These are phyloP conservation scores for Fusarium xyrophilum DNA, from an alignment of 2,329 filamentous ascomycete species.

Conservation along the genomic window DNA sequence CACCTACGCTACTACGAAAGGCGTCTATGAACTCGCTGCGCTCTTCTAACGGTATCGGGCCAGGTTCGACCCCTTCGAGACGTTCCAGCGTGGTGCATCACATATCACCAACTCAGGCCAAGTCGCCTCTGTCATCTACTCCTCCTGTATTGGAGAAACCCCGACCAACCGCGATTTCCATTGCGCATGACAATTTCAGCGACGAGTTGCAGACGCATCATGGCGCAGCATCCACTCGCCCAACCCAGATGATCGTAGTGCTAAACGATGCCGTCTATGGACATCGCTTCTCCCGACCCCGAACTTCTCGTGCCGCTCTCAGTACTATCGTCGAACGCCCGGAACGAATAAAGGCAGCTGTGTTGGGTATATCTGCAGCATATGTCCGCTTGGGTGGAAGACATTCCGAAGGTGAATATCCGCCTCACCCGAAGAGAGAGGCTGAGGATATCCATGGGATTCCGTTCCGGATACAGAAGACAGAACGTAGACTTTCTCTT, in stretches of 20 bases:
- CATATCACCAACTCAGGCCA: constrained; percentile 53
- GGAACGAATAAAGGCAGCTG: constrained; percentile 84
- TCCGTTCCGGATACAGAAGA: constrained; percentile 87
- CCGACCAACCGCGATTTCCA: constrained; percentile 56
- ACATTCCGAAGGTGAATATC: constrained; percentile 72
- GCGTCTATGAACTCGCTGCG: constrained; percentile 65
- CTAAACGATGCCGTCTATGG: constrained; percentile 95
- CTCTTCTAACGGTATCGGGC: constrained; percentile 53
- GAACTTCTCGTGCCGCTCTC: constrained; percentile 73
- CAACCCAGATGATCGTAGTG: constrained; percentile 76
- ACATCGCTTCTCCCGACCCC: constrained; percentile 86
- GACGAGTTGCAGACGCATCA: constrained; percentile 73
- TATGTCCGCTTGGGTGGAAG: constrained; percentile 90
- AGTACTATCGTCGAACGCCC: constrained; percentile 90
- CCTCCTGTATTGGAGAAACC: constrained; percentile 48
- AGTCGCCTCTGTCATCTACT: constrained; percentile 43
- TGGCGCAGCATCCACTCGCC: constrained; percentile 48
- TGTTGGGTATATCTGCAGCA: constrained; percentile 82
- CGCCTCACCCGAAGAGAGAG: constrained; percentile 69
- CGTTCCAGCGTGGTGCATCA: constrained; percentile 57
- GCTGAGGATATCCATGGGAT: constrained; percentile 62
- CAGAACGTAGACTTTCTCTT: constrained; percentile 73
- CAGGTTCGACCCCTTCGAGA: constrained; percentile 52
- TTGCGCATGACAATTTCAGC: constrained; percentile 73
- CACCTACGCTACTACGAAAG: constrained; percentile 61